Percentiles rank a stretch among this genome's conserved stretches.
Conservation (phyloP, 352 stramenopile species). For the Phytophthora capsici region DNA sequence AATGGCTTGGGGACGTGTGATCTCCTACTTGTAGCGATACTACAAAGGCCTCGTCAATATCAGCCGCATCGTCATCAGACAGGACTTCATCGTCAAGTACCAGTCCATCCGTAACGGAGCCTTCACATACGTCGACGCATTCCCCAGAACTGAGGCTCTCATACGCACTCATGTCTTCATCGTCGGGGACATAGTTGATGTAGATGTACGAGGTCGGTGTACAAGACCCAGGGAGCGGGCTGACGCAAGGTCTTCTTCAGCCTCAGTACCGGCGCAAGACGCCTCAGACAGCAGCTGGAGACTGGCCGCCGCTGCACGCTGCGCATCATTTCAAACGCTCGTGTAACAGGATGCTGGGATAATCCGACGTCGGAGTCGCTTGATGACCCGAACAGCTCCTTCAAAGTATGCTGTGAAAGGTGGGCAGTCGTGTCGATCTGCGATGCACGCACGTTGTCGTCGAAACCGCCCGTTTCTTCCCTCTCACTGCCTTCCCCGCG, state of each 20-base stretch:
- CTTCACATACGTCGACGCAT: background rate
- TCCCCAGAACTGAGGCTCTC: background rate
- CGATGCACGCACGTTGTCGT: background rate
- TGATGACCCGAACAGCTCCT: background rate
- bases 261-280: too few species aligned
- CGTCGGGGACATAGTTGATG: conserved; percentile 1
- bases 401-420: conserved; percentile 4
- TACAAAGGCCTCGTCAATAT: background rate
- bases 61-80: background rate
- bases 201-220: too few species aligned
- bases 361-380: conserved; percentile 6
- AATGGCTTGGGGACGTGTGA: too few species aligned
- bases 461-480: too few species aligned
- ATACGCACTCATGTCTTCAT: conserved; percentile 1
- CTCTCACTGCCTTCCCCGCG: too few species aligned
- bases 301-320: too few species aligned
- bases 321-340: conserved; percentile 7
- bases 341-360: conserved; percentile 13
- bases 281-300: too few species aligned
- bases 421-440: conserved; percentile 23
- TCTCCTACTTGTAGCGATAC: background rate
- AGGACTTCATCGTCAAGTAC: background rate
- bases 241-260: too few species aligned
- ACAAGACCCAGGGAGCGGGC: too few species aligned
- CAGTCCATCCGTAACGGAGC: background rate